Evolutionary conservation across 805 yeast species (phyloP).

Genomic region (Alloascoidea africana): DNA sequence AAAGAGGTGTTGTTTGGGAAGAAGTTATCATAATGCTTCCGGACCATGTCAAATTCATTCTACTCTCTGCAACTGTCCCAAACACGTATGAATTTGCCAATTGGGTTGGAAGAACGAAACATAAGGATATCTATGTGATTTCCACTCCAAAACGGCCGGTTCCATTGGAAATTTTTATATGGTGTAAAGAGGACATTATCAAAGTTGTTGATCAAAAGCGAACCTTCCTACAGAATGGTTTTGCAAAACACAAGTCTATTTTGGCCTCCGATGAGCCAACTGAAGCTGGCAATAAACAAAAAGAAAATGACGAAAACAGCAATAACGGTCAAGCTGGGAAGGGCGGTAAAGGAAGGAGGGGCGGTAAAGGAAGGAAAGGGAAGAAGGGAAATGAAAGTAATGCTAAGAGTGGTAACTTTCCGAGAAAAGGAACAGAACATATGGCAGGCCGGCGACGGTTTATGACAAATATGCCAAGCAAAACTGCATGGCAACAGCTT

Average conservation of each 20-base stretch:
- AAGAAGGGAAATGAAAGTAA: constrained; percentile 18
- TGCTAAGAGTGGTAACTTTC: constrained; percentile 17
- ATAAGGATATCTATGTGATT: constrained; percentile 89
- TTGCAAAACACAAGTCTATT: constrained; percentile 39
- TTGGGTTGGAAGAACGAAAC: constrained; percentile 97
- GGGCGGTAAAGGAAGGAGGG: constrained; percentile 29
- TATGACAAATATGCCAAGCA: constrained; percentile 55
- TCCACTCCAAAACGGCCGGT: constrained; percentile 96
- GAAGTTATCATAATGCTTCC: constrained; percentile 97
- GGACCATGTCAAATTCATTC: constrained; percentile 83
- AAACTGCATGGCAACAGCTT: constrained; percentile 61
- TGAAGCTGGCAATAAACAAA: constrained; percentile 22
- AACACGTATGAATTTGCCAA: constrained; percentile 94
- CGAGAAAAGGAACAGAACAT: constrained; percentile 24
- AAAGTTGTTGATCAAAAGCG: constrained; percentile 67
- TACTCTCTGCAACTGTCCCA: constrained; percentile 96
- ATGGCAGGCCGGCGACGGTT: constrained; percentile 12
- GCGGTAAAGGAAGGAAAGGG: constrained; percentile 21
- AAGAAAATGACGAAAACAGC: constrained; percentile 4
- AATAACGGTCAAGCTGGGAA: constrained; percentile 9
- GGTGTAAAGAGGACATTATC: constrained; percentile 63
- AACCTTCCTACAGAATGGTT: constrained; percentile 50
- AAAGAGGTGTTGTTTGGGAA: constrained; percentile 98
- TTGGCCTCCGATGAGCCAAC: constrained; percentile 19
- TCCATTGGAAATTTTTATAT: constrained; percentile 74